These are phyloP conservation scores for Colletotrichum sp. DNA, from an alignment of 2,329 filamentous ascomycete species.

Conservation along the genomic window DNA sequence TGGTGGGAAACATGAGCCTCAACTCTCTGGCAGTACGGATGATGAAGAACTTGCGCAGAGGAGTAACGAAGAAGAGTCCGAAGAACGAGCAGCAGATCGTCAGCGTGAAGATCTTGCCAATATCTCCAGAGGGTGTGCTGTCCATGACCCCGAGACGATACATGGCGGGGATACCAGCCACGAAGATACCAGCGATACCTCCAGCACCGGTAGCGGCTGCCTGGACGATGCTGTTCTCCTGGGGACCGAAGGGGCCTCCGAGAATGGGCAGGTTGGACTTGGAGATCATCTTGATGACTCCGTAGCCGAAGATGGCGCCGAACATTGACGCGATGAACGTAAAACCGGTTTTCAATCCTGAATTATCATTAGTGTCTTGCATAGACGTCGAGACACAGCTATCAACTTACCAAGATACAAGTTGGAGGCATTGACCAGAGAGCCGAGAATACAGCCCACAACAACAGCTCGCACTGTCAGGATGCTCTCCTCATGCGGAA, in stretches of 20 bases:
- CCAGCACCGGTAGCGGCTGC: constrained; percentile 65
- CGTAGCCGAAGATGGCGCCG: constrained; percentile 64
- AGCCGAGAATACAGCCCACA: constrained; percentile 60
- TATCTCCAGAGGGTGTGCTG: constrained; percentile 57
- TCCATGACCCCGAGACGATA: constrained; percentile 59
- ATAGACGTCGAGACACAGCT: no score
- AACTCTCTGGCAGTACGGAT: constrained; percentile 68
- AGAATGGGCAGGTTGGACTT: constrained; percentile 55
- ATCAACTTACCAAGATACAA: constrained; percentile 50
- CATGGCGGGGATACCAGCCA: constrained; percentile 65
- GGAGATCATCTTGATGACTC: constrained; percentile 59
- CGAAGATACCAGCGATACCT: constrained; percentile 61
- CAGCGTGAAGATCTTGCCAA: constrained; percentile 62
- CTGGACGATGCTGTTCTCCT: constrained; percentile 68
- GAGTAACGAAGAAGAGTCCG: constrained; percentile 67
- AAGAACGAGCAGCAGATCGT: constrained; percentile 69
- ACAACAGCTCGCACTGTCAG: constrained; percentile 61
- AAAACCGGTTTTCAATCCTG: constrained; percentile 57
- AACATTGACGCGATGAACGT: constrained; percentile 54
- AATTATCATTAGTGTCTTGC: not conserved
- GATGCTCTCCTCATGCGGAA: constrained; percentile 50
- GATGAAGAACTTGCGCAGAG: constrained; percentile 72
- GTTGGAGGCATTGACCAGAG: constrained; percentile 66
- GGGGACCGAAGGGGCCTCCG: constrained; percentile 61
- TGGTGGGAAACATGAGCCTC: constrained; percentile 63